phyloP scores from a whole-genome alignment of 768 basidiomycete genomes.

The Strobilomyces dryophilus region DNA sequence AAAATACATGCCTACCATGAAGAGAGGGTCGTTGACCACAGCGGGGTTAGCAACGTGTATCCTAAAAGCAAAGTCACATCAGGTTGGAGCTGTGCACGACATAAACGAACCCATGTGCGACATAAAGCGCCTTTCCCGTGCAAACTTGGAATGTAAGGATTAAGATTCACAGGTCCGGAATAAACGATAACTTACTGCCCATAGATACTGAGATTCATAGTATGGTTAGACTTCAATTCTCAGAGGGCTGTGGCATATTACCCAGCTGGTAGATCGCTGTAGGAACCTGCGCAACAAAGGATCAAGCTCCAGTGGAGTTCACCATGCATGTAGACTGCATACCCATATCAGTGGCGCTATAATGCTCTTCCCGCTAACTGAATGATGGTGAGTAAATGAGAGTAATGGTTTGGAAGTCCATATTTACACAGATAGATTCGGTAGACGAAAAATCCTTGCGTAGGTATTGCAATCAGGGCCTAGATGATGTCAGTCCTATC shows the following conservation, averaged over 20 bases:
- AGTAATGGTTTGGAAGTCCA: background rate
- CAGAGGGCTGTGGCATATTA: background rate
- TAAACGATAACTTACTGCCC: background rate
- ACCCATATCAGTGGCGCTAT: conserved; percentile 10
- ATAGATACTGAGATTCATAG: background rate
- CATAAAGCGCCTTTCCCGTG: background rate
- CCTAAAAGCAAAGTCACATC: background rate
- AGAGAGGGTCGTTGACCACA: background rate
- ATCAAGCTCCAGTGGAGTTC: background rate
- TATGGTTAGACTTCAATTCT: background rate
- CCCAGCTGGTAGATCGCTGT: conserved; percentile 4
- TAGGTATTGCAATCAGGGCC: background rate
- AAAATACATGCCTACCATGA: conserved; percentile 1
- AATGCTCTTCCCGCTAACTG: conserved; percentile 9
- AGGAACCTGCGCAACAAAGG: background rate
- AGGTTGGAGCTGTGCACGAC: background rate
- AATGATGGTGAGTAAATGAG: background rate
- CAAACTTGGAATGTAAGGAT: conserved; percentile 5
- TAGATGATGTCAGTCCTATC: background rate
- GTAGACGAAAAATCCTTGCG: background rate
- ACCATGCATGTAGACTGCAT: background rate
- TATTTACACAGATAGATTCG: conserved; percentile 11
- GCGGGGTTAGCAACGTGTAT: background rate
- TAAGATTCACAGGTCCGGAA: background rate
- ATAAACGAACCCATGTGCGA: conserved; percentile 4